A percentile compares a stretch with the other conserved stretches of the same genome.
phyloP scores from a whole-genome alignment of 371 early-diverging fungal species.

The Dentiscutata heterogama region DNA sequence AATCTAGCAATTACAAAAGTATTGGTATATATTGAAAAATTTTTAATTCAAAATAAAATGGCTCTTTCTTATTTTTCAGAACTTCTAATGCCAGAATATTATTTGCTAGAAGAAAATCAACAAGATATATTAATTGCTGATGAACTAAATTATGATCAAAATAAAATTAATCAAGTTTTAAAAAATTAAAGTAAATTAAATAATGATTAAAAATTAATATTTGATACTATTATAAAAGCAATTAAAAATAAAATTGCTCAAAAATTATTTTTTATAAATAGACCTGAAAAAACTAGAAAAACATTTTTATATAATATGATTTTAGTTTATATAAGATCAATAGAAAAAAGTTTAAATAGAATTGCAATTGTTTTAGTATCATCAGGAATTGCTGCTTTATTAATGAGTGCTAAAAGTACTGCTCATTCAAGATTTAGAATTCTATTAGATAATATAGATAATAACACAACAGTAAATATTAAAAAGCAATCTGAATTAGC shows the following conservation, averaged over 20 bases:
- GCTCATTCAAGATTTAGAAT: no score
- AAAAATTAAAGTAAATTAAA: not conserved
- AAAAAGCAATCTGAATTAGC: no score
- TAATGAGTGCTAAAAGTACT: no score
- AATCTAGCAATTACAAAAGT: not conserved
- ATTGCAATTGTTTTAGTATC: no score
- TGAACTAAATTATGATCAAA: not conserved
- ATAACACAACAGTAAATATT: no score
- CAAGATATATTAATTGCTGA: not conserved
- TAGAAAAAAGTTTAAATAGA: no score
- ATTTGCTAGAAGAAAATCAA: not conserved
- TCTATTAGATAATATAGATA: no score
- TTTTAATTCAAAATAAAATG: not conserved
- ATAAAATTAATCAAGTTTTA: not conserved
- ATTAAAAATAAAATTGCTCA: slow-evolving; percentile 19
- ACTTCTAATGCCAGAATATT: not conserved
- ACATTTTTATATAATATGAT: no score
- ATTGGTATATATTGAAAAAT: slow-evolving; percentile 12
- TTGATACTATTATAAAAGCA: slow-evolving; percentile 10
- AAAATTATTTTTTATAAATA: slow-evolving; percentile 47
- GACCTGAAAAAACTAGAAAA: slow-evolving; percentile 37
- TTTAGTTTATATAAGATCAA: no score
- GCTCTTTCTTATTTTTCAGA: not conserved
- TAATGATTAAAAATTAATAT: not conserved
- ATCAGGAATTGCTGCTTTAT: no score